Conservation (phyloP, 2,329 filamentous ascomycete genomes). For the Arthrobotrys sinensis region DNA sequence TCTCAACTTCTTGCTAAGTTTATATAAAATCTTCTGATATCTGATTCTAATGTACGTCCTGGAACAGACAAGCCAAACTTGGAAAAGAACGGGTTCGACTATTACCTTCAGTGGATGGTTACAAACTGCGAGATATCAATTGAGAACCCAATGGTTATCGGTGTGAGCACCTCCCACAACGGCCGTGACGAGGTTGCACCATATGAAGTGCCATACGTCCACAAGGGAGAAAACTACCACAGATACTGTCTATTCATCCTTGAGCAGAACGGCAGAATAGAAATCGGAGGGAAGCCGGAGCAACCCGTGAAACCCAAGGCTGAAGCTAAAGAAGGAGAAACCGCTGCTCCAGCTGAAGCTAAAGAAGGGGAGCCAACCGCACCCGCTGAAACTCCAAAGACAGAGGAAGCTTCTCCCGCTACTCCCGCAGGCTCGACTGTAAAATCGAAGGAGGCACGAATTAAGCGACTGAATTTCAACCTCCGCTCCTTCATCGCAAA, state of each 20-base stretch:
- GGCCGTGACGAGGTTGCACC: slow-evolving; percentile 70
- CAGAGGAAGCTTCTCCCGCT: slow-evolving; percentile 67
- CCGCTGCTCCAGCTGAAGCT: neutral
- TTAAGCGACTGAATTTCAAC: slow-evolving; percentile 77
- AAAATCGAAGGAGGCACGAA: slow-evolving; percentile 17
- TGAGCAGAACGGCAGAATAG: slow-evolving; percentile 78
- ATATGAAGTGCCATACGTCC: slow-evolving; percentile 88
- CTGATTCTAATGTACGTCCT: neutral
- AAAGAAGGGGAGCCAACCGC: neutral
- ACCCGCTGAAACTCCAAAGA: slow-evolving; percentile 67
- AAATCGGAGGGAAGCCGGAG: slow-evolving; percentile 72
- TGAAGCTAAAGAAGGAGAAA: slow-evolving; percentile 12
- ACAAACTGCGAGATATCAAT: slow-evolving; percentile 75
- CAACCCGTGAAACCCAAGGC: neutral
- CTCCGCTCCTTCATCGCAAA: slow-evolving; percentile 82
- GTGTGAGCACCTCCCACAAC: slow-evolving; percentile 61
- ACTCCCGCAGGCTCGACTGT: slow-evolving; percentile 63
- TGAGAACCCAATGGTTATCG: slow-evolving; percentile 74
- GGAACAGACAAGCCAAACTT: slow-evolving; percentile 81
- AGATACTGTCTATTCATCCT: slow-evolving; percentile 86
- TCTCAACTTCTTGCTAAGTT: too few species aligned
- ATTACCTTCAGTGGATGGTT: slow-evolving; percentile 89
- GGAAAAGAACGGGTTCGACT: slow-evolving; percentile 81
- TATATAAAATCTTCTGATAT: too few species aligned
- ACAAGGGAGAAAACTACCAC: slow-evolving; percentile 93